These are phyloP conservation scores for Odontarrhena argentea DNA, from an alignment of 345 rosid genomes.

Conservation along the genomic window DNA sequence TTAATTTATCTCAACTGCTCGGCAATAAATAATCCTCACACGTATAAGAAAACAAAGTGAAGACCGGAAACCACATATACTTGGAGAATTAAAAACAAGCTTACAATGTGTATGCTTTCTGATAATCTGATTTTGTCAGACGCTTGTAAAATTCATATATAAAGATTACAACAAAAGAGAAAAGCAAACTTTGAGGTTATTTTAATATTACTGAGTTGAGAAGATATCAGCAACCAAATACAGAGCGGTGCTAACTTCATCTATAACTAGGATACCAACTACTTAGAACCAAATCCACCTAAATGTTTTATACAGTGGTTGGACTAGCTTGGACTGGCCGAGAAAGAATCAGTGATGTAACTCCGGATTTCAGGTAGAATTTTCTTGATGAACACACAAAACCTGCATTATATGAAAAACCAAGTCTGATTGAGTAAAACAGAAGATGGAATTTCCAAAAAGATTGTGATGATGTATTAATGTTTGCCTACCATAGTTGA, in stretches of 20 bases:
- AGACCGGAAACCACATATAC: no score
- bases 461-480: background rate
- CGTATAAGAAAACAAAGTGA: no score
- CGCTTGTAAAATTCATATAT: background rate
- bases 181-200: background rate
- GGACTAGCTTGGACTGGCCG: slow-evolving; percentile 40
- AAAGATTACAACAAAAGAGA: background rate
- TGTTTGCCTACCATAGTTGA: slow-evolving; percentile 57
- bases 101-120: background rate
- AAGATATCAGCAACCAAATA: slow-evolving; percentile 18
- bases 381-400: slow-evolving; percentile 41
- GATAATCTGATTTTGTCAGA: background rate
- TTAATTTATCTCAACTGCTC: no score
- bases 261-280: background rate
- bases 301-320: slow-evolving; percentile 34
- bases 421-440: background rate
- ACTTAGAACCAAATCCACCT: background rate
- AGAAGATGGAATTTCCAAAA: background rate
- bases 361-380: slow-evolving; percentile 57
- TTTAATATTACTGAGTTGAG: slow-evolving; percentile 5
- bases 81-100: no score
- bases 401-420: slow-evolving; percentile 47
- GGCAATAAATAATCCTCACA: no score
- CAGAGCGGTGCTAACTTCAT: background rate
- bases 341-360: slow-evolving; percentile 49